Evolutionary conservation across 371 early-diverging fungal species (phyloP), one percentile per base, ranked within the genome.

Genomic region (Zancudomyces culisetae): DNA sequence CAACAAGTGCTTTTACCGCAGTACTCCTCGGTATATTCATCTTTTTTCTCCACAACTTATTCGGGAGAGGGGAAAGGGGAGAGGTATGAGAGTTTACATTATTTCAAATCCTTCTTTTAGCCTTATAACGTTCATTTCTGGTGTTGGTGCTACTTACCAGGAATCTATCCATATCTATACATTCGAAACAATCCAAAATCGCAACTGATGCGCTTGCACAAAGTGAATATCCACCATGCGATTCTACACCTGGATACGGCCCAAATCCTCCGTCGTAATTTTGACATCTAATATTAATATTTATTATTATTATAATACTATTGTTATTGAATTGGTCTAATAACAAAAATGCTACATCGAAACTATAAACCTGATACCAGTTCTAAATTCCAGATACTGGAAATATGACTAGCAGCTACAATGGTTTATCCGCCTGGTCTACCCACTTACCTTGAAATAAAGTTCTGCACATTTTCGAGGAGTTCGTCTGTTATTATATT

Each of bases 191-290:
- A 35, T 76, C 80, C 12, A 97, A 53, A 4, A 97, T 68, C 43
- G 79, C 81, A 62, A 91, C 61, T 0, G 94, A 87, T 0, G 95
- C 97, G 28, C 93, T 53, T 1, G 83, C 98, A 66, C 98, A 96
- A 55, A 84, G 89, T 0, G 92, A 85, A 64, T 97, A 97, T 0
- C 98, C 97, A 43, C 95, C 96, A 62, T 98, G 98, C 0, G 96
- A 95, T 61, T 98, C 98, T 12, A 80, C 76, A 1, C 84, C 85
- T 0, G 95, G 95, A 45, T 67, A 69, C 12, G 81, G 79, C 0
- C 87, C 90, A 45, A 96, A 74, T 1, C 98, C 98, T 13, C 98
- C 98, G 62, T 97, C 98, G 63, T 83, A 92, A 0, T 87, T 84
- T 61, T 98, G 98, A 56, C 87, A 90, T 22, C 52, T 51, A 42